phyloP scores from a whole-genome alignment of 2,329 filamentous ascomycete genomes.

The Talaromyces amestolkiae region DNA sequence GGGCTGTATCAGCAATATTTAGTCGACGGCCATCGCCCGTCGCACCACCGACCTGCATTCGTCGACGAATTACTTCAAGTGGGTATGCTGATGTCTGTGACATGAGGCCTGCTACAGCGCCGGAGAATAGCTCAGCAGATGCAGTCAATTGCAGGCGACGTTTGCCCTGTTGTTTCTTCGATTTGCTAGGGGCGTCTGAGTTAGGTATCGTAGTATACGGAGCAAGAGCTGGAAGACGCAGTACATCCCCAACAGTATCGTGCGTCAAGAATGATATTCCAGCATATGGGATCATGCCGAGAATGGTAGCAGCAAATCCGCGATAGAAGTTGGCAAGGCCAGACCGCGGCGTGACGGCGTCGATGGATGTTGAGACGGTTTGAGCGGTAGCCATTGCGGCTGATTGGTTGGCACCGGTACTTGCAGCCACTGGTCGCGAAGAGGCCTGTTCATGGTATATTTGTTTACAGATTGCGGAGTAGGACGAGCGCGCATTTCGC shows the following conservation, averaged over 20 bases:
- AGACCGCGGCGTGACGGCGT: constrained; percentile 57
- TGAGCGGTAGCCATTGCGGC: constrained; percentile 39
- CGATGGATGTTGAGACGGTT: constrained; percentile 39
- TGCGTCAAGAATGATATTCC: constrained; percentile 95
- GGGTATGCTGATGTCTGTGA: constrained; percentile 93
- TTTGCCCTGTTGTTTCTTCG: constrained; percentile 44
- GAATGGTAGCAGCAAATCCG: constrained; percentile 82
- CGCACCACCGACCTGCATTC: constrained; percentile 95
- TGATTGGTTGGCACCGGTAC: constrained; percentile 36
- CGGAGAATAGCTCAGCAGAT: constrained; percentile 82
- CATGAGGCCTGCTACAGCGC: constrained; percentile 81
- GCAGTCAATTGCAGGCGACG: constrained; percentile 71
- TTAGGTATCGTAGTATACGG: constrained; percentile 72
- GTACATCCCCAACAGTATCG: constrained; percentile 80
- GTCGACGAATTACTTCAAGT: constrained; percentile 81
- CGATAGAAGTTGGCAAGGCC: constrained; percentile 91
- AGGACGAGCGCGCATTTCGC: constrained; percentile 64
- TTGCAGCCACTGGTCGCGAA: constrained; percentile 32
- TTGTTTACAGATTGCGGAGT: constrained; percentile 73
- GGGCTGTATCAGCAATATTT: constrained; percentile 73
- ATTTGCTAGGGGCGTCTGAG: constrained; percentile 42
- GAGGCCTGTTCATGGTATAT: constrained; percentile 77
- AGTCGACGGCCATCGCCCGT: constrained; percentile 84
- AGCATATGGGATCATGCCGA: constrained; percentile 96
- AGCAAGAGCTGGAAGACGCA: constrained; percentile 67